Conservation (phyloP, 192 early-diverging fungal species). For the Entomortierella parvispora region DNA sequence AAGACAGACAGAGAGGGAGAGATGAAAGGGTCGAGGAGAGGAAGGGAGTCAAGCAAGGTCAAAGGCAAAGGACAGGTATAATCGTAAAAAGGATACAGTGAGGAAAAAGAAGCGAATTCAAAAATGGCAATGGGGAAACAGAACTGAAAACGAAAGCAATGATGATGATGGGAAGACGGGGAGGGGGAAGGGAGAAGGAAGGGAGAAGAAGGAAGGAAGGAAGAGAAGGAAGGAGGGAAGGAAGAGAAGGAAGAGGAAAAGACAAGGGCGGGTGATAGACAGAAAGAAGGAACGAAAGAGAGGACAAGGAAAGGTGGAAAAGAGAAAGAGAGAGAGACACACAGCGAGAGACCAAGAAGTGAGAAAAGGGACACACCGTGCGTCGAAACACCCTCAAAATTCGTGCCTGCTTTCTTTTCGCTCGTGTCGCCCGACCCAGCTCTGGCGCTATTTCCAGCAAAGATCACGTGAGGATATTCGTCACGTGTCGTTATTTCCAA, state of each 20-base stretch:
- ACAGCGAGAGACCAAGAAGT: too few species aligned
- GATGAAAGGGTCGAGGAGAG: not conserved
- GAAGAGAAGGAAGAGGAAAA: not conserved
- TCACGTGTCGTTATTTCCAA: too few species aligned
- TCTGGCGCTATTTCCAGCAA: too few species aligned
- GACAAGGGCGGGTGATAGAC: not conserved
- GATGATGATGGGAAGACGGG: not conserved
- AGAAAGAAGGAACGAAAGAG: not conserved
- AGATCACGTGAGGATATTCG: too few species aligned
- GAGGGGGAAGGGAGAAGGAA: not conserved
- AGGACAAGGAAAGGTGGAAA: not conserved
- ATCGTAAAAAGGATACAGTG: not conserved
- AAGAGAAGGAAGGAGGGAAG: not conserved
- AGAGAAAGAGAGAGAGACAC: slow-evolving; percentile 1
- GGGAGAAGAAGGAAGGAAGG: not conserved
- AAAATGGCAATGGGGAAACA: not conserved
- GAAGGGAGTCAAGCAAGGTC: not conserved
- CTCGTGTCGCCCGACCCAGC: too few species aligned
- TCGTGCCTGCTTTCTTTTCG: too few species aligned
- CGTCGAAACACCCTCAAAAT: too few species aligned
- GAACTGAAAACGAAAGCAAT: not conserved
- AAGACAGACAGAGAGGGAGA: not conserved
- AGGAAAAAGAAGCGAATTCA: not conserved
- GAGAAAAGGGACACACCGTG: not conserved
- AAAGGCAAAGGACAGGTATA: too few species aligned